Percentiles rank a stretch among this genome's conserved stretches.
phyloP scores from a whole-genome alignment of 345 rosid species.

The Sapria himalayana region DNA sequence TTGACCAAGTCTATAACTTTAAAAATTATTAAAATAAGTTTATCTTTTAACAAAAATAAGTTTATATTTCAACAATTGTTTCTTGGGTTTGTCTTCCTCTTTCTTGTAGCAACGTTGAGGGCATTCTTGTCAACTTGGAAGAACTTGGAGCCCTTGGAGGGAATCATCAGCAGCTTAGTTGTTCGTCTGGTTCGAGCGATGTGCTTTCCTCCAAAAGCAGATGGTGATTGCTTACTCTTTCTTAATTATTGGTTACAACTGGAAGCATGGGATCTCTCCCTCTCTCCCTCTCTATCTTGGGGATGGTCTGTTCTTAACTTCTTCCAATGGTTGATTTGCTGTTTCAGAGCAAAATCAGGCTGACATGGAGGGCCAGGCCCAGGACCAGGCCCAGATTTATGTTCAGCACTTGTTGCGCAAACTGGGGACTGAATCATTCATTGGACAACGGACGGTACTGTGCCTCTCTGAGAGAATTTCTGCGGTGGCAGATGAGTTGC shows the following conservation, averaged over 20 bases:
- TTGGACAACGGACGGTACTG: conserved; percentile 50
- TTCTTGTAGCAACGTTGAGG: conserved; percentile 35
- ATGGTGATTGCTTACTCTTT: conserved; percentile 17
- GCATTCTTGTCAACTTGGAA: conserved; percentile 27
- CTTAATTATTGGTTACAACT: not conserved
- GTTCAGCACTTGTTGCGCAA: conserved; percentile 73
- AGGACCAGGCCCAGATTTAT: conserved; percentile 31
- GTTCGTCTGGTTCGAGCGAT: conserved; percentile 37
- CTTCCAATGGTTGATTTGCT: too few species aligned
- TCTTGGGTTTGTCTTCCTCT: conserved; percentile 5
- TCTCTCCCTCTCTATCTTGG: too few species aligned
- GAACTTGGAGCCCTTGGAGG: conserved; percentile 33
- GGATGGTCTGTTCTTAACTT: too few species aligned
- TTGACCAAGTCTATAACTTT: too few species aligned
- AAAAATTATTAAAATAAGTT: too few species aligned
- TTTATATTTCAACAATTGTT: too few species aligned
- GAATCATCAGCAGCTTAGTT: conserved; percentile 32
- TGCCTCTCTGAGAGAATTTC: conserved; percentile 50
- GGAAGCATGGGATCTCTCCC: not conserved
- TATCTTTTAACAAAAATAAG: too few species aligned
- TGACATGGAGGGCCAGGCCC: conserved; percentile 23
- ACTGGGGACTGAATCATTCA: conserved; percentile 43
- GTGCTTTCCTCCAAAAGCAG: conserved; percentile 26
- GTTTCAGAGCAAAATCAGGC: conserved; percentile 16
- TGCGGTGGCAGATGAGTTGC: conserved; percentile 36